These are phyloP conservation scores for Pythium oligandrum DNA, from an alignment of 352 stramenopile species.

Conservation along the genomic window DNA sequence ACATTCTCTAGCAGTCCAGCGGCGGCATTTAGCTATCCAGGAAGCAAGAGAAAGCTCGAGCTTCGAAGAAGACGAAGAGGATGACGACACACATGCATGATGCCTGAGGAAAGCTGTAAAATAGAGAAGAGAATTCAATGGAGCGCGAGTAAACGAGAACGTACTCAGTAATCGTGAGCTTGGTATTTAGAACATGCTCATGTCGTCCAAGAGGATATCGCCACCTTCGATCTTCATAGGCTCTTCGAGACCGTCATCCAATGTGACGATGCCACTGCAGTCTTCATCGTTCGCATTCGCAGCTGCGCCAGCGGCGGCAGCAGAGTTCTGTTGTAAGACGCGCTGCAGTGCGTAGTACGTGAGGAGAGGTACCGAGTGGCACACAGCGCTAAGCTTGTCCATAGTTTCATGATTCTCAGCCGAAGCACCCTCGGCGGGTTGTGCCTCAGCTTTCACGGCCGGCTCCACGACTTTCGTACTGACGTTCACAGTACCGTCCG, in stretches of 20 bases:
- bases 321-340: slow-evolving; percentile 10
- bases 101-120: too few relatives aligned
- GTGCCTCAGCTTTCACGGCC: slow-evolving; percentile 17
- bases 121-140: too few relatives aligned
- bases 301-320: not conserved
- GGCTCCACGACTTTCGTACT: slow-evolving; percentile 51
- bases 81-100: too few relatives aligned
- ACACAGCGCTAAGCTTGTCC: slow-evolving; percentile 42
- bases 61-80: too few relatives aligned
- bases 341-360: slow-evolving; percentile 75
- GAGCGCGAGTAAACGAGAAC: too few relatives aligned
- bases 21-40: slow-evolving; percentile 13
- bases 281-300: slow-evolving; percentile 26
- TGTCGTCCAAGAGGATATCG: slow-evolving; percentile 82
- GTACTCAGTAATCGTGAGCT: too few relatives aligned
- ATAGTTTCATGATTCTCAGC: slow-evolving; percentile 38
- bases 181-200: slow-evolving; percentile 68
- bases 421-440: slow-evolving; percentile 12
- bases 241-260: slow-evolving; percentile 66
- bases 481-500: slow-evolving; percentile 63
- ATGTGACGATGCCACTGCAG: slow-evolving; percentile 68
- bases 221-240: slow-evolving; percentile 83
- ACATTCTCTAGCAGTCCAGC: slow-evolving; percentile 28
- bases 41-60: too few relatives aligned
- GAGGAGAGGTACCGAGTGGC: slow-evolving; percentile 75